Conservation (phyloP, 176 grass and related monocot species). For the Alloteropsis semialata region DNA sequence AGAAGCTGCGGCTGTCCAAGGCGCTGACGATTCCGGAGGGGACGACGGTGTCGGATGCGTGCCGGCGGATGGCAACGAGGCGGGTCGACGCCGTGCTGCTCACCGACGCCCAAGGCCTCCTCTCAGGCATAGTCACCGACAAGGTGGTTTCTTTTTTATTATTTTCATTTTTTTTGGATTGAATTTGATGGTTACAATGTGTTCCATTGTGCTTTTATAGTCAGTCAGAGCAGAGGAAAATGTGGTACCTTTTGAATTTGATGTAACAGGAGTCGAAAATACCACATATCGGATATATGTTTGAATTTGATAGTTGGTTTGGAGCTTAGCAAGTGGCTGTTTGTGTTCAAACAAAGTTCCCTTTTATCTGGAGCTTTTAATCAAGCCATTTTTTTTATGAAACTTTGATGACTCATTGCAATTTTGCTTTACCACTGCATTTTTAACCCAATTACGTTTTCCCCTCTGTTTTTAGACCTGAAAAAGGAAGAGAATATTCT, state of each 20-base stretch:
- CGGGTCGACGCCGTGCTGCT: slow-evolving; percentile 82
- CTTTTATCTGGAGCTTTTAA: background rate
- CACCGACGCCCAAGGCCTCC: slow-evolving; percentile 85
- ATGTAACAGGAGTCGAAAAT: slow-evolving; percentile 20
- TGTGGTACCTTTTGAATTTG: background rate
- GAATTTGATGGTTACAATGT: background rate
- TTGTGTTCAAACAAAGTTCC: slow-evolving; percentile 6
- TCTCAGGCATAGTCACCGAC: slow-evolving; percentile 96
- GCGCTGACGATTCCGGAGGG: slow-evolving; percentile 90
- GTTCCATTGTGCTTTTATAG: background rate
- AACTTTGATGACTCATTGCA: background rate
- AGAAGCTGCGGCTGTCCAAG: slow-evolving; percentile 92
- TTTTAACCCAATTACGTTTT: background rate
- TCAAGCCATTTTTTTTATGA: background rate
- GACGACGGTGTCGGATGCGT: slow-evolving; percentile 86
- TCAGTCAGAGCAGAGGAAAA: background rate
- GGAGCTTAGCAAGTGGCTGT: slow-evolving; percentile 36
- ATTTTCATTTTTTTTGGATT: background rate
- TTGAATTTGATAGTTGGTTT: slow-evolving; percentile 27
- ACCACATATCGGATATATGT: slow-evolving; percentile 4
- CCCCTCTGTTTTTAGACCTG: background rate
- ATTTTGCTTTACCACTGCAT: background rate
- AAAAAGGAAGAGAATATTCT: background rate
- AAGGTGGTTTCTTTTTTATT: slow-evolving; percentile 42
- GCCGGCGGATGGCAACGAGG: slow-evolving; percentile 82